Evolutionary conservation across 495 filamentous ascomycete species (phyloP), one percentile per base, ranked within the genome.

Genomic region (Aspergillus taichungensis): DNA sequence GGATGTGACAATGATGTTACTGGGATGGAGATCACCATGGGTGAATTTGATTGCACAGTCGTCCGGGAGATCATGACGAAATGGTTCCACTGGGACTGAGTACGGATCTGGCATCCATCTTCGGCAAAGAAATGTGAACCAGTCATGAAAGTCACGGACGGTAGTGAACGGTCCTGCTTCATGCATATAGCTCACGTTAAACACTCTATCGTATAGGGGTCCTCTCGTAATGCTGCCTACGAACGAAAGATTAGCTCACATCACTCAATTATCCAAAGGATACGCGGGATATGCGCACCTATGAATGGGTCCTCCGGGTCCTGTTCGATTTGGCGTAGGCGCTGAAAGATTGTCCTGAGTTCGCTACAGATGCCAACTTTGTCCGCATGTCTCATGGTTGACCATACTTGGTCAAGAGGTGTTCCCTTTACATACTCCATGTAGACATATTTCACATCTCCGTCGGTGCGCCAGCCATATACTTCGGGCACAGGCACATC

Each of bases 21-120:
- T 67, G 32, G 51, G 68, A 51, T 71, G 66, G 24, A 74, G 51
- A 48, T 67, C 69, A 18, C 52, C 59, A 51, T 75, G 71, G 10
- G 72, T 75, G 36, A 73, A 76, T 3, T 61, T 64, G 37, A 72
- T 67, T 6, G 60, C 55, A 40, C 55, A 47, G 39, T 68, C 40
- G 30, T 59, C 53, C 28, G 54, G 50, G 0, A 60, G 46, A 7
- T 54, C 52, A 12, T 54, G 34, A 13, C 60, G 57, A 30, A 59
- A 63, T 31, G 57, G 55, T 40, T 63, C 60, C 3, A 58, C 31
- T 49, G 57, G 57, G 0, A 57, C 47, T 14, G 57, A 60, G 40
- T 60, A 50, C 34, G 60, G 60, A 55, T 60, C 49, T 12, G 43
- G 31, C 57, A 55, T 58, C 30, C 44, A 50, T 52, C 47, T 54